These are phyloP conservation scores for Lasiodiplodia gonubiensis DNA, from an alignment of 2,329 filamentous ascomycete species.

Conservation along the genomic window DNA sequence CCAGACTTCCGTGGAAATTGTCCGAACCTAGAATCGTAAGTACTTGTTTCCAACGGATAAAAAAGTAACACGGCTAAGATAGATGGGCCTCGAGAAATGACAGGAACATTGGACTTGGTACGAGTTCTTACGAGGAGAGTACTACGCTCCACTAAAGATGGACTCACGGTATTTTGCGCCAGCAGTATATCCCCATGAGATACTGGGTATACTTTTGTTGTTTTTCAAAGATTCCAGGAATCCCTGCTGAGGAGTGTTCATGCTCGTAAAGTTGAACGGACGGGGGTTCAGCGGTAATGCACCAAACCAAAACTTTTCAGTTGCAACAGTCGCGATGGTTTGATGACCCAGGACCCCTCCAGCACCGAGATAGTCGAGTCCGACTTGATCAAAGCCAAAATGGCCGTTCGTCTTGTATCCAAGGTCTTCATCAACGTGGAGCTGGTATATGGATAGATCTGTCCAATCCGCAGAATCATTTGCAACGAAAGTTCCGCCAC, in stretches of 20 bases:
- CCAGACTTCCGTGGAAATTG: constrained; percentile 45
- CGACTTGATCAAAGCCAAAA: background rate
- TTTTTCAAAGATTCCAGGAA: constrained; percentile 11
- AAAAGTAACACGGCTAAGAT: background rate
- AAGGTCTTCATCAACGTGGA: background rate
- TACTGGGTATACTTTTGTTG: constrained; percentile 38
- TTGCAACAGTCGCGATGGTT: background rate
- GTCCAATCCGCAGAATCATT: background rate
- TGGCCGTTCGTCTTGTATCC: background rate
- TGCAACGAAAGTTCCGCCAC: background rate
- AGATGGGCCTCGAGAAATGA: background rate
- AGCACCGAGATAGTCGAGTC: background rate
- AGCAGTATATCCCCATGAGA: constrained; percentile 47
- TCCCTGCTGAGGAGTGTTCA: background rate
- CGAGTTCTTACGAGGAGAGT: background rate
- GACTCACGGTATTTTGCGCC: constrained; percentile 39
- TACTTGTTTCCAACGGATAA: background rate
- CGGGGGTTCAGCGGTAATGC: constrained; percentile 34
- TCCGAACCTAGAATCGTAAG: background rate
- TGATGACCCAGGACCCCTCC: background rate
- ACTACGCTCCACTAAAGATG: too few relatives aligned
- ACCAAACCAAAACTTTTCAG: constrained; percentile 32
- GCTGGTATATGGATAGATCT: background rate
- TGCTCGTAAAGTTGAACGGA: background rate
- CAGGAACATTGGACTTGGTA: background rate